Percentiles rank a stretch among this genome's conserved stretches.
These are phyloP conservation scores for Thelonectria olida DNA, from an alignment of 2,329 filamentous ascomycete species.

Conservation along the genomic window DNA sequence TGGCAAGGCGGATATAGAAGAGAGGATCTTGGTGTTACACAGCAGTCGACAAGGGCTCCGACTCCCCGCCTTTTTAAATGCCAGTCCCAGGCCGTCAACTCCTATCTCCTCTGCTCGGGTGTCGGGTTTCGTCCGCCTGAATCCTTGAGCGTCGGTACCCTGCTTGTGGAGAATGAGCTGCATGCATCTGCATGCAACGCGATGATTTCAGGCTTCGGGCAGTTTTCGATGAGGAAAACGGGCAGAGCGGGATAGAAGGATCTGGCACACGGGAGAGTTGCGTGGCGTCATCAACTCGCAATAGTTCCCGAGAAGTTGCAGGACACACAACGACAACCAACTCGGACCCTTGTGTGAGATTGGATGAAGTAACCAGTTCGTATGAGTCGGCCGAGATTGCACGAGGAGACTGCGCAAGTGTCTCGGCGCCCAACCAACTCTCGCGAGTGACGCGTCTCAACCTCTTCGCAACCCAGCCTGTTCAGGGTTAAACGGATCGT, in stretches of 20 bases:
- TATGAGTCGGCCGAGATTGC: neutral
- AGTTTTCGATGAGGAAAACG: neutral
- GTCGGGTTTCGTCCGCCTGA: neutral
- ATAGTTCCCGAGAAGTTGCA: neutral
- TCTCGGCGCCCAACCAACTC: neutral
- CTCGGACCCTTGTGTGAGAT: neutral
- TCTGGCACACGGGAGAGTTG: neutral
- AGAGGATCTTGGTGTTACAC: neutral
- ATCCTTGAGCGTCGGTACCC: too few relatives aligned
- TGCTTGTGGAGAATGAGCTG: neutral
- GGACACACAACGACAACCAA: too few relatives aligned
- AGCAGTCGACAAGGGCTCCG: neutral
- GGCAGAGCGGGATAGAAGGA: neutral
- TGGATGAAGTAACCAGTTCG: neutral
- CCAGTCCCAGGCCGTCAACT: neutral
- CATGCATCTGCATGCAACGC: neutral
- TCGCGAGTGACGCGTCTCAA: neutral
- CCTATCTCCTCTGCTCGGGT: neutral
- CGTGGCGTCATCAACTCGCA: neutral
- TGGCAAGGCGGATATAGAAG: neutral
- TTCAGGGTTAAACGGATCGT: neutral
- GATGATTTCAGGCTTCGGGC: neutral
- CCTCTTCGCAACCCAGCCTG: neutral
- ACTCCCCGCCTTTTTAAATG: neutral
- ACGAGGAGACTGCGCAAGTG: neutral